phyloP scores from a whole-genome alignment of 2,329 filamentous ascomycete species.

The Fusarium newnesense region DNA sequence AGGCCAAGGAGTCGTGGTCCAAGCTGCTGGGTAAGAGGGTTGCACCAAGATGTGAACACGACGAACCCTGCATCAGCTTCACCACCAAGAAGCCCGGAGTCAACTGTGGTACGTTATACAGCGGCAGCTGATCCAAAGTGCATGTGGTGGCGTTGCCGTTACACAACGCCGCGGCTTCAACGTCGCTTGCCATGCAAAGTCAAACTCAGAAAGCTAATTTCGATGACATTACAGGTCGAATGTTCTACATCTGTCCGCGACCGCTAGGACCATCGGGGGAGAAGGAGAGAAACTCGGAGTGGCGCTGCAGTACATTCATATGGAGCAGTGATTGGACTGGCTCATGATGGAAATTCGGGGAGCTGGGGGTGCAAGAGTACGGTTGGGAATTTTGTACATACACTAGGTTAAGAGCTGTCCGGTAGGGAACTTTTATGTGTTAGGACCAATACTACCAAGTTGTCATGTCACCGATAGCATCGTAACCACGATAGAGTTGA shows the following conservation, averaged over 20 bases:
- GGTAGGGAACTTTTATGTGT: not conserved
- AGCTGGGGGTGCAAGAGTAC: not conserved
- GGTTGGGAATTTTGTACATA: not conserved
- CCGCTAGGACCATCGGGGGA: slow-evolving; percentile 87
- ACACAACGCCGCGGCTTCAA: slow-evolving; percentile 7
- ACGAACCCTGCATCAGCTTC: slow-evolving; percentile 84
- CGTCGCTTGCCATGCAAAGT: not conserved
- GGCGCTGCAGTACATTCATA: slow-evolving; percentile 88
- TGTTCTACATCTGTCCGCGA: slow-evolving; percentile 72
- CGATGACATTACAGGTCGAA: slow-evolving; percentile 57
- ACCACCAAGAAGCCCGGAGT: slow-evolving; percentile 89
- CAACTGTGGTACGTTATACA: slow-evolving; percentile 70
- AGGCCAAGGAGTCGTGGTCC: slow-evolving; percentile 84
- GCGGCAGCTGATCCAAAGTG: slow-evolving; percentile 4
- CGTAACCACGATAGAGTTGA: not conserved
- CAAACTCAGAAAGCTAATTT: slow-evolving; percentile 28
- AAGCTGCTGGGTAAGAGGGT: slow-evolving; percentile 81
- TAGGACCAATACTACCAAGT: not conserved
- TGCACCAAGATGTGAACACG: slow-evolving; percentile 85
- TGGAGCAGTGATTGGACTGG: slow-evolving; percentile 70
- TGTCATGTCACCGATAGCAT: not conserved
- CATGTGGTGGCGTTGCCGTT: slow-evolving; percentile 18
- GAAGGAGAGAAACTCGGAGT: slow-evolving; percentile 85
- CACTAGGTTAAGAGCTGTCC: not conserved
- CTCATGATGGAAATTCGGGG: slow-evolving; percentile 3